Percentiles rank a stretch among this genome's conserved stretches.
These are phyloP conservation scores for Pyracantha coccinea DNA, from an alignment of 331 rosid species.

Conservation along the genomic window DNA sequence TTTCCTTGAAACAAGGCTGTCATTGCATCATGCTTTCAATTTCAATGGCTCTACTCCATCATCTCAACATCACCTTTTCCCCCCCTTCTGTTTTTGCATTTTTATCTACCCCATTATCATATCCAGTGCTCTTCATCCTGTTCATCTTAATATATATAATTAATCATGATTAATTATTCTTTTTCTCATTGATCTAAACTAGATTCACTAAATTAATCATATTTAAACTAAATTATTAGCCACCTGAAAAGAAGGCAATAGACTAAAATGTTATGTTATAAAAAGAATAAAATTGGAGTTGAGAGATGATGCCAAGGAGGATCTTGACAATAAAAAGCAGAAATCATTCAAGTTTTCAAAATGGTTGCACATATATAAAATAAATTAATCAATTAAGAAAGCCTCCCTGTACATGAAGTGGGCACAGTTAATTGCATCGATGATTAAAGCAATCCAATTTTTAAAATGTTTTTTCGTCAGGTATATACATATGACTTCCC, in stretches of 20 bases:
- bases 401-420: constrained; percentile 13
- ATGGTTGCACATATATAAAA: not conserved
- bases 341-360: constrained; percentile 4
- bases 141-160: constrained; percentile 15
- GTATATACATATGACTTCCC: not conserved
- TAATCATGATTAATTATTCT: constrained; percentile 39
- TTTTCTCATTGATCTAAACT: constrained; percentile 31
- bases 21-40: constrained; percentile 36
- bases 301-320: constrained; percentile 10
- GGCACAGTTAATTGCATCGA: constrained; percentile 20
- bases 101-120: constrained; percentile 76
- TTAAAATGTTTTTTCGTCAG: not conserved
- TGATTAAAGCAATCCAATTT: constrained; percentile 30
- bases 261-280: constrained; percentile 6
- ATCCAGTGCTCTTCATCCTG: constrained; percentile 24
- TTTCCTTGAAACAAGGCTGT: constrained; percentile 49
- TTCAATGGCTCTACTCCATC: constrained; percentile 49
- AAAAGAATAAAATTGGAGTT: not conserved
- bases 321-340: constrained; percentile 13
- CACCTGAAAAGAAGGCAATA: constrained; percentile 18
- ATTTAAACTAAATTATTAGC: constrained; percentile 23
- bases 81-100: constrained; percentile 22
- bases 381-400: not conserved
- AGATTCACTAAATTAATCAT: constrained; percentile 16
- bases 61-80: constrained; percentile 53